Percentiles rank a stretch among this genome's conserved stretches.
phyloP scores from a whole-genome alignment of 345 rosid genomes.

The Eucalyptus grandis region DNA sequence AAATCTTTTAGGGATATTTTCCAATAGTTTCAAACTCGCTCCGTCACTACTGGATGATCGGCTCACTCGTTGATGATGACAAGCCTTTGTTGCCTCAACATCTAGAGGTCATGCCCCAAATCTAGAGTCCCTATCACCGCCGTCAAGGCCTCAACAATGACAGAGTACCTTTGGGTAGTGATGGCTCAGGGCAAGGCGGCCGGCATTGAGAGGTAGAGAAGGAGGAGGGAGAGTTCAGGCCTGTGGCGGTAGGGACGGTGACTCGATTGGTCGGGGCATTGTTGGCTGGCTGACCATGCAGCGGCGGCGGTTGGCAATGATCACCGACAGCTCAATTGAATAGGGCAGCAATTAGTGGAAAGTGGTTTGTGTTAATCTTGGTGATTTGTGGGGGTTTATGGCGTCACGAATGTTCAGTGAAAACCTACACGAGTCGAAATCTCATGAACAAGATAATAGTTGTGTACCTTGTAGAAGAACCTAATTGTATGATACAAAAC shows the following conservation, averaged over 20 bases:
- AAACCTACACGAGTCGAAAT: not conserved
- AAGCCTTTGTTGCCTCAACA: not conserved
- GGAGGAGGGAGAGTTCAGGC: not conserved
- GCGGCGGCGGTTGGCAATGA: not conserved
- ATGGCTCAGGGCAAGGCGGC: not conserved
- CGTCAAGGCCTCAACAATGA: not conserved
- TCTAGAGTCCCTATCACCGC: not conserved
- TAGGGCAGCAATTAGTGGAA: not conserved
- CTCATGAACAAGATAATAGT: not conserved
- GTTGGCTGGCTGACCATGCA: not conserved
- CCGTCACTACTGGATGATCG: not conserved
- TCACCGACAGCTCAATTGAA: not conserved
- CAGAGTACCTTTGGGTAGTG: not conserved
- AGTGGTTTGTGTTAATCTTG: not conserved
- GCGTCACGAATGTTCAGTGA: not conserved
- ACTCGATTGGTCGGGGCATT: not conserved
- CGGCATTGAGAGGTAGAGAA: not conserved
- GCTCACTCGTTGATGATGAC: not conserved
- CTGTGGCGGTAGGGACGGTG: not conserved
- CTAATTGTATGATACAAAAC: not conserved
- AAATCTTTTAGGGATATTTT: not conserved
- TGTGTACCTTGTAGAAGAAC: not conserved
- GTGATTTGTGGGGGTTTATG: not conserved
- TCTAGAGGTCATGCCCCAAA: not conserved
- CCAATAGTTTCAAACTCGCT: not conserved